These are phyloP conservation scores for Cryphonectria radicalis DNA, from an alignment of 2,329 filamentous ascomycete genomes.

Conservation along the genomic window DNA sequence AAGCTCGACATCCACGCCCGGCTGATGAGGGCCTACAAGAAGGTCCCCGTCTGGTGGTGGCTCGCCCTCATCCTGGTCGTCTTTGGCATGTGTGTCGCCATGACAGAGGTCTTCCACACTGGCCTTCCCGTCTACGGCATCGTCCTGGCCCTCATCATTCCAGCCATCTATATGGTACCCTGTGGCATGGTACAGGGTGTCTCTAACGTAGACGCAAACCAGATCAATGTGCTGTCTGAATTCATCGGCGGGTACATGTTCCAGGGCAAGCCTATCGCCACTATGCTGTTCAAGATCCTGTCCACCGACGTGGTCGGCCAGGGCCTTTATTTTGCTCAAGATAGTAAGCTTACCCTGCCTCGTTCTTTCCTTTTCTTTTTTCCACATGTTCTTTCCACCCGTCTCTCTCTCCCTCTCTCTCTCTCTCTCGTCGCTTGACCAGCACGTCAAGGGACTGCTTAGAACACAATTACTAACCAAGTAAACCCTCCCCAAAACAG, in stretches of 20 bases:
- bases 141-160: constrained; percentile 48
- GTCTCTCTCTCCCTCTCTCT: too few relatives aligned
- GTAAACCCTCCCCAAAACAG: background rate
- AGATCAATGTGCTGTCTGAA: constrained; percentile 51
- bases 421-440: background rate
- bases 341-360: constrained; percentile 34
- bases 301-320: constrained; percentile 48
- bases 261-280: constrained; percentile 50
- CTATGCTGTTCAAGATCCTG: constrained; percentile 50
- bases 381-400: background rate
- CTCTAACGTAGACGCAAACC: constrained; percentile 54
- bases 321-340: constrained; percentile 50
- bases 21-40: constrained; percentile 45
- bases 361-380: too few relatives aligned
- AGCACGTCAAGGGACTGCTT: background rate
- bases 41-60: constrained; percentile 53
- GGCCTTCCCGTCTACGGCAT: constrained; percentile 50
- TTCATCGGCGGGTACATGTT: constrained; percentile 54
- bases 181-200: constrained; percentile 52
- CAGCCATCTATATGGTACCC: constrained; percentile 50
- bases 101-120: constrained; percentile 50
- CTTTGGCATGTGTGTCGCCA: constrained; percentile 43
- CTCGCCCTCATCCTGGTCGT: constrained; percentile 38
- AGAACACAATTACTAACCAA: background rate
- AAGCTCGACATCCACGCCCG: constrained; percentile 47